Conservation (phyloP, 2,329 filamentous ascomycete species). For the Zarea fungicola region DNA sequence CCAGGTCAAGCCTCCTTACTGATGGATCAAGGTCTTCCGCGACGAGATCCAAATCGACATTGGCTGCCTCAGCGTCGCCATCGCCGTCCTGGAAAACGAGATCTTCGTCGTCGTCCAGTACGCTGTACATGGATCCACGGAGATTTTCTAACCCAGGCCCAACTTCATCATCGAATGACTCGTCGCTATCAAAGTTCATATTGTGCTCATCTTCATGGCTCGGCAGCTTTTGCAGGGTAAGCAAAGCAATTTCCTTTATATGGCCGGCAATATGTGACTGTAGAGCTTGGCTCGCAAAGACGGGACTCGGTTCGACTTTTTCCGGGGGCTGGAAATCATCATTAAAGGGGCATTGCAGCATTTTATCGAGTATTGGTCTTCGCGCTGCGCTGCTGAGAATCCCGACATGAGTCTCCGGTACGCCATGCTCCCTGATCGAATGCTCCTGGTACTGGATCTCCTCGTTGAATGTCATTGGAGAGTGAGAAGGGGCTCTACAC, state of each 20-base stretch:
- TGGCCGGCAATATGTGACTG: conserved; percentile 24
- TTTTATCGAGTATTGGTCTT: conserved; percentile 20
- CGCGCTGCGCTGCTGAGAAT: conserved; percentile 23
- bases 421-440: conserved; percentile 20
- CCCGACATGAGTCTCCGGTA: conserved; percentile 9
- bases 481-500: conserved; percentile 24
- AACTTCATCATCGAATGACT: conserved; percentile 20
- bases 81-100: conserved; percentile 20
- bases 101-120: conserved; percentile 22
- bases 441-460: conserved; percentile 23
- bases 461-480: conserved; percentile 21
- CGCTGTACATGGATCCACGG: conserved; percentile 27
- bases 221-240: conserved; percentile 27
- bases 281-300: conserved; percentile 23
- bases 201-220: conserved; percentile 19
- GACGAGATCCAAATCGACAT: conserved; percentile 12
- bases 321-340: conserved; percentile 22
- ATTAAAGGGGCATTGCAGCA: conserved; percentile 23
- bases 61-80: conserved; percentile 6
- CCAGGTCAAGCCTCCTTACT: conserved; percentile 15
- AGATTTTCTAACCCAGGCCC: conserved; percentile 13
- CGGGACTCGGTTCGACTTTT: conserved; percentile 18
- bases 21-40: conserved; percentile 13
- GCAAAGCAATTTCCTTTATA: conserved; percentile 27
- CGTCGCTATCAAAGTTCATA: conserved; percentile 22